A percentile compares a stretch with the other conserved stretches of the same genome.
These are phyloP conservation scores for Nymphaea colorata DNA, from an alignment of 164 flowering plant species.

Conservation along the genomic window DNA sequence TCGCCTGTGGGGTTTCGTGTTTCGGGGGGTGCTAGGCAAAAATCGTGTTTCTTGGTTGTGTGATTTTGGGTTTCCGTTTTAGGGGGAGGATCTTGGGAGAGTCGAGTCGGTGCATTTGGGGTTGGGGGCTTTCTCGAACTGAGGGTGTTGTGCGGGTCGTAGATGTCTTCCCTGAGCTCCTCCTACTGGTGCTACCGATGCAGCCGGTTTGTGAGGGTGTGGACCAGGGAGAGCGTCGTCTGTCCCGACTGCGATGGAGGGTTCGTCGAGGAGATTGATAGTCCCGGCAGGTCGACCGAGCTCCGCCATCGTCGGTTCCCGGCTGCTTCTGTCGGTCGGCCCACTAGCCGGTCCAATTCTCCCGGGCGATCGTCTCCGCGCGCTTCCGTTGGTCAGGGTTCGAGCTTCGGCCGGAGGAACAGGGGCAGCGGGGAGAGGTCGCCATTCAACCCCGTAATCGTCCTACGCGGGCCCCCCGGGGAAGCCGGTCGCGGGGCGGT, in stretches of 20 bases:
- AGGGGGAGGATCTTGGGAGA: too few species aligned
- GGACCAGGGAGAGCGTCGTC: constrained; percentile 10
- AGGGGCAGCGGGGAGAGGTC: constrained; percentile 34
- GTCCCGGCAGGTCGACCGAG: constrained; percentile 11
- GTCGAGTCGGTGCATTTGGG: too few species aligned
- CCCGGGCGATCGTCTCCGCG: not conserved
- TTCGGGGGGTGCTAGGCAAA: too few species aligned
- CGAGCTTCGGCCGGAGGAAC: constrained; percentile 24
- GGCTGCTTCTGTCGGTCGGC: constrained; percentile 8
- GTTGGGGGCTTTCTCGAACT: too few species aligned
- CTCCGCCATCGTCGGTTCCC: constrained; percentile 17
- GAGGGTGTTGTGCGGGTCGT: too few species aligned
- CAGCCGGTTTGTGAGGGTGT: constrained; percentile 27
- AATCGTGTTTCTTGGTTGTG: too few species aligned
- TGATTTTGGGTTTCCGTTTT: too few species aligned
- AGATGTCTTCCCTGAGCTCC: constrained; percentile 17
- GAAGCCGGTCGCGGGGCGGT: constrained; percentile 4
- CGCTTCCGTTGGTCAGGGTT: not conserved
- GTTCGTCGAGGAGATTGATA: constrained; percentile 42
- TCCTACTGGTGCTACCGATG: constrained; percentile 70
- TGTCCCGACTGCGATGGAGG: constrained; percentile 63
- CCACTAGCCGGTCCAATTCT: not conserved
- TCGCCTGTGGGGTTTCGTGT: too few species aligned
- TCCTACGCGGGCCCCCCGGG: constrained; percentile 38
- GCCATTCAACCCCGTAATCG: constrained; percentile 60